These are phyloP conservation scores for Coemansia sp. DNA, from an alignment of 192 early-diverging fungal genomes.

Conservation along the genomic window DNA sequence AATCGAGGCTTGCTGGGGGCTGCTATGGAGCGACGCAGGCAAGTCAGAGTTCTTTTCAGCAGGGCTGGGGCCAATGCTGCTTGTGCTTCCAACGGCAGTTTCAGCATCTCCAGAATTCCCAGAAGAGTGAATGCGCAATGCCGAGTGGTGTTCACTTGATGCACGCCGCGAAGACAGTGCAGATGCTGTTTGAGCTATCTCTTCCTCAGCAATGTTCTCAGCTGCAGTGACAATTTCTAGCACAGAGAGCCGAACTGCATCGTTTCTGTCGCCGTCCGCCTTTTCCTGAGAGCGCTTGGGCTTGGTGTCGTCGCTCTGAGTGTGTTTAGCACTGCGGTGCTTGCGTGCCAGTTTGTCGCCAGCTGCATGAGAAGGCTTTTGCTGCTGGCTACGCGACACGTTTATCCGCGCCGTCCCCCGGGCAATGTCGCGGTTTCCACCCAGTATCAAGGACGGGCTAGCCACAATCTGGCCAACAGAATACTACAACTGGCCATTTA, in stretches of 20 bases:
- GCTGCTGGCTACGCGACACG: slow-evolving; percentile 22
- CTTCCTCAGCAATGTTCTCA: slow-evolving; percentile 27
- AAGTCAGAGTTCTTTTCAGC: no score
- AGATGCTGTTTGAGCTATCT: slow-evolving; percentile 26
- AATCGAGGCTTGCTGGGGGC: no score
- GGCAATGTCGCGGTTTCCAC: slow-evolving; percentile 46
- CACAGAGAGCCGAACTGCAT: neutral
- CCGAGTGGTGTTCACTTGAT: neutral
- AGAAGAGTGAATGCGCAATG: neutral
- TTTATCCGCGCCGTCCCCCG: slow-evolving; percentile 47
- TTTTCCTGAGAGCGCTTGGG: neutral
- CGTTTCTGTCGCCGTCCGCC: slow-evolving; percentile 1
- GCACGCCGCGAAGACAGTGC: slow-evolving; percentile 14
- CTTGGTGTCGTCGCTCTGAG: slow-evolving; percentile 1
- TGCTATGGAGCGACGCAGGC: no score
- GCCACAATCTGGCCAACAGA: slow-evolving; percentile 47
- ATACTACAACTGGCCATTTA: slow-evolving; percentile 21
- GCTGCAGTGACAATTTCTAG: slow-evolving; percentile 31
- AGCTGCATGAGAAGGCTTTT: neutral
- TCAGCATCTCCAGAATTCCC: neutral
- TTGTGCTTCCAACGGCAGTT: neutral
- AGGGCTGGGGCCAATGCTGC: neutral
- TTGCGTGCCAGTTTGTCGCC: slow-evolving; percentile 4
- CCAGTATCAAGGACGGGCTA: slow-evolving; percentile 39
- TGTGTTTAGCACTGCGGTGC: neutral